Evolutionary conservation across 768 basidiomycete species (phyloP).

Genomic region (Pleurotus ostreatus): DNA sequence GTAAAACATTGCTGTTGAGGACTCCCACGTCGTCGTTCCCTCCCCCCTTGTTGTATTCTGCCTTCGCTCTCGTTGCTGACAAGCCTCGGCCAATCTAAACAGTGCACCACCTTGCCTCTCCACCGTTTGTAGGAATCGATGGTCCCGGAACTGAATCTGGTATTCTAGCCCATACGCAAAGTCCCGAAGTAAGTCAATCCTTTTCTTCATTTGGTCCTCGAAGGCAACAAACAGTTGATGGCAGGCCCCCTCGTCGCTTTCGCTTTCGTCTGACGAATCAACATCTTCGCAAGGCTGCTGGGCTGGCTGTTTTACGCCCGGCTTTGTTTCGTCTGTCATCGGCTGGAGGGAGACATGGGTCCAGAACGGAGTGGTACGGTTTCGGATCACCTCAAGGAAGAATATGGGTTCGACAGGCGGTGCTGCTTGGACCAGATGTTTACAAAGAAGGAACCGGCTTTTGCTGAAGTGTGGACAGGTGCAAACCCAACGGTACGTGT

Average conservation of each 20-base stretch:
- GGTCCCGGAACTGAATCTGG: slow-evolving; percentile 22
- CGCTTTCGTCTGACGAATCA: background rate
- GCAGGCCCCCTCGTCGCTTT: background rate
- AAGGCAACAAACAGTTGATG: slow-evolving; percentile 11
- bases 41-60: slow-evolving; percentile 13
- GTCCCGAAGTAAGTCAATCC: slow-evolving; percentile 14
- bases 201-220: slow-evolving; percentile 15
- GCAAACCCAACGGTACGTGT: slow-evolving; percentile 16
- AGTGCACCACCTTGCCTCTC: slow-evolving; percentile 17
- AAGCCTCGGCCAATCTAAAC: slow-evolving; percentile 17
- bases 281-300: background rate
- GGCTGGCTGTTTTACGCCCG: slow-evolving; percentile 1
- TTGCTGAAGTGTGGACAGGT: slow-evolving; percentile 19
- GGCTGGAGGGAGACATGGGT: slow-evolving; percentile 11
- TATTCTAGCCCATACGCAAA: slow-evolving; percentile 18
- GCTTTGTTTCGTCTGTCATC: slow-evolving; percentile 7
- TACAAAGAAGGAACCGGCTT: slow-evolving; percentile 24
- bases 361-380: slow-evolving; percentile 20
- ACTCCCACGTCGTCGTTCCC: slow-evolving; percentile 19
- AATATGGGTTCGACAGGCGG: slow-evolving; percentile 18
- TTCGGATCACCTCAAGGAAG: slow-evolving; percentile 18
- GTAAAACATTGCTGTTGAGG: slow-evolving; percentile 5
- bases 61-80: slow-evolving; percentile 18
- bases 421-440: slow-evolving; percentile 20
- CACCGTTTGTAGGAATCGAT: slow-evolving; percentile 16